Evolutionary conservation across 768 basidiomycete species (phyloP), one percentile per base, ranked within the genome.

Genomic region (Tricholoma furcatifolium): DNA sequence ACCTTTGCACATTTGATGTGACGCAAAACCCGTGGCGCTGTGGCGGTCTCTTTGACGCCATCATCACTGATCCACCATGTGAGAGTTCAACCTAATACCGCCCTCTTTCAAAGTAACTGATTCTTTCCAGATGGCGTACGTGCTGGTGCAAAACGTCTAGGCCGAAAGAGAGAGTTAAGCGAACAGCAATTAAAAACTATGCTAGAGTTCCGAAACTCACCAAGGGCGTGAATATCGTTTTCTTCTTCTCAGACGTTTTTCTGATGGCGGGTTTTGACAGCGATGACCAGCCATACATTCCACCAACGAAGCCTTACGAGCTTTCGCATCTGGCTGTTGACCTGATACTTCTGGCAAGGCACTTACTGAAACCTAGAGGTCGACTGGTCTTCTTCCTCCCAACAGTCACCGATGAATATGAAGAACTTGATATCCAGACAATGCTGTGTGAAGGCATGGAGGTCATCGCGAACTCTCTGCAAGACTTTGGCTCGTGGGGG

Each of bases 401-500:
- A 0, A 95, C 93, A 0, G 89, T 96, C 18, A 91, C 83, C 11
- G 94, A 96, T 43, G 88, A 94, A 38, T 98, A 95, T 63, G 82
- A 88, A 55, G 89, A 91, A 59, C 72, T 97, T 1, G 97, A 99
- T 63, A 74, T 98, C 8, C 78, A 88, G 27, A 70, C 76, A 1
- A 80, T 92, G 67, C 76, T 93, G 4, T 91, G 88, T 59, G 84
- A 85, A 20, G 95, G 94, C 1, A 94, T 98, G 89, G 84, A 84
- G 60, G 70, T 98, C 17, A 76, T 94, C 39, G 87, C 88, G 0
- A 95, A 96, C 65, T 94, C 92, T 32, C 69, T 93, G 56, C 94
- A 99, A 68, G 85, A 88, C 61, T 99, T 98, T 63, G 94, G 94
- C 12, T 89, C 86, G 21, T 99, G 96, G 96, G 94, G 93, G 1